Percentiles rank a stretch among this genome's conserved stretches.
Conservation (phyloP, 768 basidiomycete genomes). For the Serendipita sp. region DNA sequence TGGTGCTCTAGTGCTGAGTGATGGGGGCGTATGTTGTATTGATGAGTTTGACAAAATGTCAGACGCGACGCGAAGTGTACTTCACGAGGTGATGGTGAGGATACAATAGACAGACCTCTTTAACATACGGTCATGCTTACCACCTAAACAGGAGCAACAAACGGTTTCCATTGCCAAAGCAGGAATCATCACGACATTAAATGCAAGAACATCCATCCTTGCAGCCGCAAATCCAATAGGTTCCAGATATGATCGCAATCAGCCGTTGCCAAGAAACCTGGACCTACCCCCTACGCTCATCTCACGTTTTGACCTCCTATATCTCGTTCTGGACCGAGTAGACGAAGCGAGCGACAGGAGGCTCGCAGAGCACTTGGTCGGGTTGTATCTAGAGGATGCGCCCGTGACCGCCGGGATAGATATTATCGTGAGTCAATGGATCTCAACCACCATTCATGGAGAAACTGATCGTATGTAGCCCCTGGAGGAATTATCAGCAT, state of each 20-base stretch:
- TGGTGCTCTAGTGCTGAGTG: conserved; percentile 85
- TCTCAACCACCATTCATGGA: not conserved
- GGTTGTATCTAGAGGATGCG: conserved; percentile 82
- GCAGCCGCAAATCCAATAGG: conserved; percentile 97
- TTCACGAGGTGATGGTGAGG: conserved; percentile 43
- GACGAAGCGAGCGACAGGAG: conserved; percentile 76
- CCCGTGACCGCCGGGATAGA: conserved; percentile 50
- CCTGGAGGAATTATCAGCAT: conserved; percentile 77
- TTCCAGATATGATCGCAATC: conserved; percentile 81
- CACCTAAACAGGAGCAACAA: conserved; percentile 36
- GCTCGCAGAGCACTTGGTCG: conserved; percentile 84
- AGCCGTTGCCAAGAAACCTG: conserved; percentile 90
- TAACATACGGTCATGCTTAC: no score
- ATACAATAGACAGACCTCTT: no score
- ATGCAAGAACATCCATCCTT: conserved; percentile 39
- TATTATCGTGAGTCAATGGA: conserved; percentile 44
- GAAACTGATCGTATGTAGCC: conserved; percentile 35
- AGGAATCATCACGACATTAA: conserved; percentile 35
- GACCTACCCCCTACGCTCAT: conserved; percentile 95
- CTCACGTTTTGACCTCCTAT: conserved; percentile 92
- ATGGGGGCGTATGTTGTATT: conserved; percentile 96
- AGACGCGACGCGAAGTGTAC: conserved; percentile 29
- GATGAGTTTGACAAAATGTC: conserved; percentile 71
- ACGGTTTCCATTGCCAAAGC: conserved; percentile 38
- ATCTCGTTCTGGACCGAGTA: conserved; percentile 87